A percentile compares a stretch with the other conserved stretches of the same genome.
Conservation (phyloP, 768 basidiomycete species). For the Boletales sp. region DNA sequence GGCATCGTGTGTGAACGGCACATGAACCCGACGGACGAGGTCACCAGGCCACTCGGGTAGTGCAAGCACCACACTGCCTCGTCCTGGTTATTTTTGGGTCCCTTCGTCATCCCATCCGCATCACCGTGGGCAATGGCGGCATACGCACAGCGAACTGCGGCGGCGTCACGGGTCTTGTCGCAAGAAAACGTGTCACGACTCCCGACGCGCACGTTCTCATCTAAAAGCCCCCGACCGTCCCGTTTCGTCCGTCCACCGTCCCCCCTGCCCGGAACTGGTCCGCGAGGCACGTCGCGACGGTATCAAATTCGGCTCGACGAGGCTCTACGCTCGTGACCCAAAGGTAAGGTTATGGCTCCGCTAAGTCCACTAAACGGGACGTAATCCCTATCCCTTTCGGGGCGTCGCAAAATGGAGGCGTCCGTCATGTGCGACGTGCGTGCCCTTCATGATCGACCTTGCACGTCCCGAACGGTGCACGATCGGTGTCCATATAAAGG, state of each 20-base stretch:
- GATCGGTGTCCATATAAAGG: constrained; percentile 1
- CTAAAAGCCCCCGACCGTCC: too few species aligned
- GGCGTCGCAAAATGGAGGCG: constrained; percentile 18
- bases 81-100: too few species aligned
- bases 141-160: background rate
- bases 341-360: constrained; percentile 3
- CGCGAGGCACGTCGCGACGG: background rate
- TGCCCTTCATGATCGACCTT: constrained; percentile 23
- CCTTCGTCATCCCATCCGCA: too few species aligned
- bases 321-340: background rate
- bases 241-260: background rate
- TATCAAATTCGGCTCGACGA: too few species aligned
- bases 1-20: too few species aligned
- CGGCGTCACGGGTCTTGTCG: background rate
- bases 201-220: constrained; percentile 7
- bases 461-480: background rate
- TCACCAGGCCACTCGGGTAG: too few species aligned
- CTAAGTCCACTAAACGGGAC: background rate
- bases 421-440: background rate
- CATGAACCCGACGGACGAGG: too few species aligned
- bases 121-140: too few species aligned
- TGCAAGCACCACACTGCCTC: too few species aligned
- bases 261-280: constrained; percentile 9
- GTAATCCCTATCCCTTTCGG: constrained; percentile 1
- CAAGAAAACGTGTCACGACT: constrained; percentile 15